phyloP scores from a whole-genome alignment of 2,329 filamentous ascomycete species.

The Zasmidium angulare region DNA sequence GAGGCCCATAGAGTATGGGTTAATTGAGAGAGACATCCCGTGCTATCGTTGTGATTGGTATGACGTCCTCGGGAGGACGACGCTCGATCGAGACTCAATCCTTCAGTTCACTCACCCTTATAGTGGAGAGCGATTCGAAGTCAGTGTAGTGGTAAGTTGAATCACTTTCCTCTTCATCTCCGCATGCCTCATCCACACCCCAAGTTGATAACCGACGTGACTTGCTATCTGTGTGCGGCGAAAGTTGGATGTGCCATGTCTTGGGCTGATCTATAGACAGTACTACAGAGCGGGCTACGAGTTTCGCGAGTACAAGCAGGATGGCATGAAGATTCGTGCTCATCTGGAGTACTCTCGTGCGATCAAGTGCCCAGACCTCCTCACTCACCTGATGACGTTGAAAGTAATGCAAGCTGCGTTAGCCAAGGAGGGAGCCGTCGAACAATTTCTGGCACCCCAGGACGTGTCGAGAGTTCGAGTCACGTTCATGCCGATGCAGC shows the following conservation, averaged over 20 bases:
- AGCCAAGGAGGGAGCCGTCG: slow-evolving; percentile 32
- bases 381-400: slow-evolving; percentile 44
- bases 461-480: slow-evolving; percentile 26
- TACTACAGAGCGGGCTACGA: slow-evolving; percentile 49
- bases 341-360: slow-evolving; percentile 41
- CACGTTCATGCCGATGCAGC: slow-evolving; percentile 42
- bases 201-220: too few relatives aligned
- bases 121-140: slow-evolving; percentile 32
- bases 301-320: slow-evolving; percentile 38
- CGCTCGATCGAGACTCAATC: slow-evolving; percentile 32
- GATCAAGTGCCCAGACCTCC: slow-evolving; percentile 47
- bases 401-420: slow-evolving; percentile 48
- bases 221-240: too few relatives aligned
- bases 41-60: slow-evolving; percentile 41
- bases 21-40: slow-evolving; percentile 39
- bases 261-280: background rate
- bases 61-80: slow-evolving; percentile 34
- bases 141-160: slow-evolving; percentile 36
- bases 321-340: slow-evolving; percentile 34
- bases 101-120: slow-evolving; percentile 37
- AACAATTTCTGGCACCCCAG: slow-evolving; percentile 35
- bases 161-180: too few relatives aligned
- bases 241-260: too few relatives aligned
- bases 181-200: too few relatives aligned
- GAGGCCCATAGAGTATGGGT: slow-evolving; percentile 46